phyloP scores from a whole-genome alignment of 768 basidiomycete species.

The Tubosaeta sp. region DNA sequence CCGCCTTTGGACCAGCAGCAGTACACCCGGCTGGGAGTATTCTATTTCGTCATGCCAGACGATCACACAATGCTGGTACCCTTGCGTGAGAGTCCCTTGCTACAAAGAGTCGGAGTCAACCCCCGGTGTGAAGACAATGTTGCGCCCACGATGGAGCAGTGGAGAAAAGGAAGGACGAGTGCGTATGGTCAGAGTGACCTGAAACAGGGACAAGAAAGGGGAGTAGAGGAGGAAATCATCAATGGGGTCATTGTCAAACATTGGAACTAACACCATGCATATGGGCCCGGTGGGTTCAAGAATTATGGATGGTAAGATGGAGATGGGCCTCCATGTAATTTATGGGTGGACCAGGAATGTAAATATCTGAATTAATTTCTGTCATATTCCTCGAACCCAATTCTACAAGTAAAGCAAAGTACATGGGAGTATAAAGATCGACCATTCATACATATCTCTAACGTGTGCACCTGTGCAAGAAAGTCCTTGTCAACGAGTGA shows the following conservation, averaged over 20 bases:
- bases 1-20: constrained; percentile 52
- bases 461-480: constrained; percentile 8
- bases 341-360: too few relatives aligned
- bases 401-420: constrained; percentile 17
- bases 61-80: constrained; percentile 47
- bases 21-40: constrained; percentile 49
- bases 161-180: constrained; percentile 47
- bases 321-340: too few relatives aligned
- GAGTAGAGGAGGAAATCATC: constrained; percentile 52
- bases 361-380: not conserved
- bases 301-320: too few relatives aligned
- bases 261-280: constrained; percentile 23
- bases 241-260: constrained; percentile 44
- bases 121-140: constrained; percentile 34
- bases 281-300: too few relatives aligned
- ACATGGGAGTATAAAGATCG: constrained; percentile 10
- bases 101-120: constrained; percentile 42
- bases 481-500: constrained; percentile 4
- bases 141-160: constrained; percentile 49
- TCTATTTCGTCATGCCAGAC: constrained; percentile 54
- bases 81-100: constrained; percentile 42
- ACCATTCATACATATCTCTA: constrained; percentile 5
- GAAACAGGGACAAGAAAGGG: constrained; percentile 36
- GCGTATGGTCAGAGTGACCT: constrained; percentile 50
- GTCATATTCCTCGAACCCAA: not conserved